A percentile compares a stretch with the other conserved stretches of the same genome.
Conservation (phyloP, 2,329 filamentous ascomycete species). For the Penicillium sp. region DNA sequence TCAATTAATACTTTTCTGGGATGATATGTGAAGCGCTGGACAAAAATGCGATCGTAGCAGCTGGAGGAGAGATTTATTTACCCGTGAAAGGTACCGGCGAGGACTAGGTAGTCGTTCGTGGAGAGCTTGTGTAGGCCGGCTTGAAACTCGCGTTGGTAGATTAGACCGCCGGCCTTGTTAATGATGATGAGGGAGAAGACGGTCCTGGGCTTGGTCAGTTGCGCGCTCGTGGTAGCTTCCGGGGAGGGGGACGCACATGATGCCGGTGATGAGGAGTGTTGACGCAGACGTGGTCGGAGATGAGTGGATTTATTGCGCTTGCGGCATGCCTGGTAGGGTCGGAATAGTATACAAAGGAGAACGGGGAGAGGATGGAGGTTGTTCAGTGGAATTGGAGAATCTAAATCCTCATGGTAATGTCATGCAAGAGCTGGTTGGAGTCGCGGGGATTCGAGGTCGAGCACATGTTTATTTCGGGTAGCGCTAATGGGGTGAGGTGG, state of each 20-base stretch:
- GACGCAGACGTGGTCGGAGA: constrained; percentile 10
- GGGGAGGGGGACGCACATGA: constrained; percentile 19
- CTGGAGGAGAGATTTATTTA: constrained; percentile 39
- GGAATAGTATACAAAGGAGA: background rate
- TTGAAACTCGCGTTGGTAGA: constrained; percentile 94
- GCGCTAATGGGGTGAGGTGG: background rate
- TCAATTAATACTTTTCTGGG: background rate
- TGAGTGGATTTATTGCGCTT: constrained; percentile 7
- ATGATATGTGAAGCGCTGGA: background rate
- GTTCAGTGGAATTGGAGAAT: background rate
- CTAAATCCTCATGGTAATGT: background rate
- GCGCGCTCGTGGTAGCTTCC: background rate
- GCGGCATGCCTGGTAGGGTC: constrained; percentile 6
- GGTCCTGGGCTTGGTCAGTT: constrained; percentile 63
- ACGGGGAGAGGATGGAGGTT: background rate
- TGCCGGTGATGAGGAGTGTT: constrained; percentile 6
- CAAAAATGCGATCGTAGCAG: background rate
- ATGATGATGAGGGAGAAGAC: constrained; percentile 96
- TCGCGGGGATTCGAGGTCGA: constrained; percentile 8
- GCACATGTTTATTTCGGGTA: background rate
- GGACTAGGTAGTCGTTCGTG: constrained; percentile 94
- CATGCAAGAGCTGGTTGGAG: constrained; percentile 1
- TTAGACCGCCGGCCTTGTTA: constrained; percentile 95
- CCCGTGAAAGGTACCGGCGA: constrained; percentile 97
- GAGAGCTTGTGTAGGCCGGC: constrained; percentile 83